Conservation (phyloP, 2,329 filamentous ascomycete genomes). For the Trichothecium sympodiale region DNA sequence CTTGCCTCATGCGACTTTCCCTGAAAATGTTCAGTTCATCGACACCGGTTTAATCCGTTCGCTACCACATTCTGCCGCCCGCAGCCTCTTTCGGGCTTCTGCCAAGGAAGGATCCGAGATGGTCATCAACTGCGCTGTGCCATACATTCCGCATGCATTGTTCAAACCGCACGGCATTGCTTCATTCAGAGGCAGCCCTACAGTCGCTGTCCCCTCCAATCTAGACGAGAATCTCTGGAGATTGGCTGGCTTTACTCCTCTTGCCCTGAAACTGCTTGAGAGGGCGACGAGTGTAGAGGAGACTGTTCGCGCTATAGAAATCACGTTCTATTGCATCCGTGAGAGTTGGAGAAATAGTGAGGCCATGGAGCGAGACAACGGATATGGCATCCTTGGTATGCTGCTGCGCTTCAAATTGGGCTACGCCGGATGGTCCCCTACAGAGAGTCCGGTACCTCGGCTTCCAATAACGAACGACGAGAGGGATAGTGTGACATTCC, state of each 20-base stretch:
- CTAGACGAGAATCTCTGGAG: slow-evolving; percentile 91
- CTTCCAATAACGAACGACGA: slow-evolving; percentile 39
- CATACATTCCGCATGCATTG: slow-evolving; percentile 82
- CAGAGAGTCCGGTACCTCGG: slow-evolving; percentile 21
- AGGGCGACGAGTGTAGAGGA: slow-evolving; percentile 59
- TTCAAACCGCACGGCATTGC: slow-evolving; percentile 70
- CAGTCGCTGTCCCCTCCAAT: slow-evolving; percentile 69
- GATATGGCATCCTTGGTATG: slow-evolving; percentile 78
- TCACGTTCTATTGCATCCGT: slow-evolving; percentile 75
- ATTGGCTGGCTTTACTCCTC: slow-evolving; percentile 78
- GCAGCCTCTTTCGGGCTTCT: slow-evolving; percentile 36
- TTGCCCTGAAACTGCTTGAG: slow-evolving; percentile 77
- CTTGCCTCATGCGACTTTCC: slow-evolving; percentile 67
- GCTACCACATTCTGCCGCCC: slow-evolving; percentile 61
- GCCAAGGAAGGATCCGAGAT: slow-evolving; percentile 54
- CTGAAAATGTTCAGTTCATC: slow-evolving; percentile 68
- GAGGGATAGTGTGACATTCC: slow-evolving; percentile 42
- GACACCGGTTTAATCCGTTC: slow-evolving; percentile 67
- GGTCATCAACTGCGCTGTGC: slow-evolving; percentile 79
- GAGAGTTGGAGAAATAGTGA: slow-evolving; percentile 97
- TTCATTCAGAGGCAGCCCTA: slow-evolving; percentile 70
- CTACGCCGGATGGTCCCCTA: slow-evolving; percentile 22
- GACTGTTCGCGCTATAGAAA: slow-evolving; percentile 66
- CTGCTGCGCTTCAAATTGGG: slow-evolving; percentile 77
- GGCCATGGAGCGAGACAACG: slow-evolving; percentile 92